Percentiles rank a stretch among this genome's conserved stretches.
These are phyloP conservation scores for Solanum chaucha DNA, from an alignment of 257 asterid genomes.

Conservation along the genomic window DNA sequence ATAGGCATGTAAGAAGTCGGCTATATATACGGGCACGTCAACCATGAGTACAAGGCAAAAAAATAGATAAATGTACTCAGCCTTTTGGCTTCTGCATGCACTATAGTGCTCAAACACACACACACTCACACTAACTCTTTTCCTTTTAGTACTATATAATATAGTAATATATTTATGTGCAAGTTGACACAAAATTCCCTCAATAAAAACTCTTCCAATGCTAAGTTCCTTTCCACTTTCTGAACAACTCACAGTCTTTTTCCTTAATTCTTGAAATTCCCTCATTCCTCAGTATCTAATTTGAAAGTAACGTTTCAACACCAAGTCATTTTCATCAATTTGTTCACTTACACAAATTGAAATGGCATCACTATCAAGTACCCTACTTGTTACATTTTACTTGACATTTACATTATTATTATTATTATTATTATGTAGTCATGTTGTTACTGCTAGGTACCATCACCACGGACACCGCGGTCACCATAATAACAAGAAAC, in stretches of 20 bases:
- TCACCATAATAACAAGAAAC: not conserved
- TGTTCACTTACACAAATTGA: not conserved
- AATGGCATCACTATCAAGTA: not conserved
- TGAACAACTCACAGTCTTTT: not conserved
- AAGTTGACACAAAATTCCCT: slow-evolving; percentile 3
- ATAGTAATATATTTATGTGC: not conserved
- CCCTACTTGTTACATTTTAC: not conserved
- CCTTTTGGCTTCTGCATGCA: slow-evolving; percentile 29
- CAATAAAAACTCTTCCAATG: not conserved
- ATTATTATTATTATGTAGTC: not conserved
- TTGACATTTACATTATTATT: not conserved
- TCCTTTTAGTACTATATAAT: not conserved
- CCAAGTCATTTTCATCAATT: not conserved
- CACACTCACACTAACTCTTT: not conserved
- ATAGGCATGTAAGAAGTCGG: not conserved
- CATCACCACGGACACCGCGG: slow-evolving; percentile 23
- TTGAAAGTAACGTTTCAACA: not conserved
- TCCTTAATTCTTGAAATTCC: not conserved
- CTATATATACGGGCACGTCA: not conserved
- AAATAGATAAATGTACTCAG: not conserved
- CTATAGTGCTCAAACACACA: not conserved
- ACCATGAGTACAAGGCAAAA: not conserved
- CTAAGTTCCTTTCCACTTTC: slow-evolving; percentile 2
- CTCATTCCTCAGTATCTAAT: not conserved
- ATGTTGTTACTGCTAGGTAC: slow-evolving; percentile 20